Evolutionary conservation across 306 rosid genomes (phyloP), one percentile per base, ranked within the genome.

Genomic region (Cicer cuneatum): DNA sequence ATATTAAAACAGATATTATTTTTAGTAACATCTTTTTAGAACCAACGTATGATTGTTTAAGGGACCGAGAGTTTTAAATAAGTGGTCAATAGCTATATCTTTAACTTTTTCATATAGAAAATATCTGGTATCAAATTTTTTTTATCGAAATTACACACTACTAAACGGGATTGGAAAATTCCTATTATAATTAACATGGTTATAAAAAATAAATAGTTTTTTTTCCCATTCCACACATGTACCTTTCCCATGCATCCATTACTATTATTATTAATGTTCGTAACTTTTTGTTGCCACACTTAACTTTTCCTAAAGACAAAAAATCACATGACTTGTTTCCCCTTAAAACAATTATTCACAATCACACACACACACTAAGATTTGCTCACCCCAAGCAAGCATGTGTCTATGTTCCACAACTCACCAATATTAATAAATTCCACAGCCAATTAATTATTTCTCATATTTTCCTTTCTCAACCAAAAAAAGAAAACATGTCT

Each of bases 401-500:
- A 11, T 24, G 16, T 8, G 37, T 15, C 1, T 8, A 12, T 48
- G 37, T 21, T 29, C 38, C 71, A 45, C 38, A 42, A 66, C 35
- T 1, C 24, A 37, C 64, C 49, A 37, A 12, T 7, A 56, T 51
- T 66, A 43, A 12, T 21, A 66, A 10, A 68, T 37, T 69, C 9
- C 63, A 43, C 1, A 7, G 35, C 5, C 2, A 24, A 35, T 3
- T 8, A 18, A 18, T 9, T 19, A 53, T 7, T 57, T 33, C 14
- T 53, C 52, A 13, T 52, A 56, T 49, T 63, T 54, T 68, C 84
- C 53, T 11, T 10, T 67, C 33, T 24, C 73, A 82, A 72, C 74
- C 13, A 15, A 81, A 24, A 54, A 54, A 7, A 24, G 21, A 53
- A 53, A 83, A 52, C 81, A 89, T 89, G 80, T 69, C 53, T 60